A percentile compares a stretch with the other conserved stretches of the same genome.
These are phyloP conservation scores for Sporothrix euskadiensis DNA, from an alignment of 2,329 filamentous ascomycete species.

Conservation along the genomic window DNA sequence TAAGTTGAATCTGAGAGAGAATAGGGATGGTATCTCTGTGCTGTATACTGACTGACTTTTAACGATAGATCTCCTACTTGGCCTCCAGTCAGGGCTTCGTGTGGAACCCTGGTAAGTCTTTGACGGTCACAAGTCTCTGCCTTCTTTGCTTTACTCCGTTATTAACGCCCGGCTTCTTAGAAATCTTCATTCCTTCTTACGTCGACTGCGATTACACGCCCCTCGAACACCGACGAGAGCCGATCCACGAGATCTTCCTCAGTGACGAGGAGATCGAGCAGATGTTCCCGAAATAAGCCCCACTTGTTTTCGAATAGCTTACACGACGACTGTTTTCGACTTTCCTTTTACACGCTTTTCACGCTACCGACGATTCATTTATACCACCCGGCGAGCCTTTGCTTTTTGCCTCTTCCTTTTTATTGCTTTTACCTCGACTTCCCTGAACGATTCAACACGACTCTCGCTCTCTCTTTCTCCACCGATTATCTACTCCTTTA, in stretches of 20 bases:
- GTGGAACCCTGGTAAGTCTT: slow-evolving; percentile 70
- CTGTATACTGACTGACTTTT: slow-evolving; percentile 32
- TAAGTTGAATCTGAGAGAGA: slow-evolving; percentile 44
- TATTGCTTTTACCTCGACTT: background rate
- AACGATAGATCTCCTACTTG: slow-evolving; percentile 70
- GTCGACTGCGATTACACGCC: slow-evolving; percentile 73
- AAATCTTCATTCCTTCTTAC: slow-evolving; percentile 80
- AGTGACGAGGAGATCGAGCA: slow-evolving; percentile 73
- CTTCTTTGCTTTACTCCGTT: background rate
- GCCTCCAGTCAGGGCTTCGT: slow-evolving; percentile 77
- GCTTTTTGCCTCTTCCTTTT: background rate
- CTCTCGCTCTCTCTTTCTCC: background rate
- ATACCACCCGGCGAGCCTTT: background rate
- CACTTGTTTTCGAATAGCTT: background rate
- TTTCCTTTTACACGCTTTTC: background rate
- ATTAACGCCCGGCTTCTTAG: slow-evolving; percentile 43
- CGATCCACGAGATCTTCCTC: slow-evolving; percentile 74
- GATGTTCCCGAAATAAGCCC: slow-evolving; percentile 62
- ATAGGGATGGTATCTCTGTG: background rate
- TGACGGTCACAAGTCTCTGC: background rate
- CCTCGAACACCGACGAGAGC: slow-evolving; percentile 73
- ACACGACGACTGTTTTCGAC: background rate
- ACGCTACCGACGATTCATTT: slow-evolving; percentile 6
- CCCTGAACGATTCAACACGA: background rate
- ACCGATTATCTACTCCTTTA: background rate